phyloP scores from a whole-genome alignment of 345 rosid genomes.

The Corymbia maculata region DNA sequence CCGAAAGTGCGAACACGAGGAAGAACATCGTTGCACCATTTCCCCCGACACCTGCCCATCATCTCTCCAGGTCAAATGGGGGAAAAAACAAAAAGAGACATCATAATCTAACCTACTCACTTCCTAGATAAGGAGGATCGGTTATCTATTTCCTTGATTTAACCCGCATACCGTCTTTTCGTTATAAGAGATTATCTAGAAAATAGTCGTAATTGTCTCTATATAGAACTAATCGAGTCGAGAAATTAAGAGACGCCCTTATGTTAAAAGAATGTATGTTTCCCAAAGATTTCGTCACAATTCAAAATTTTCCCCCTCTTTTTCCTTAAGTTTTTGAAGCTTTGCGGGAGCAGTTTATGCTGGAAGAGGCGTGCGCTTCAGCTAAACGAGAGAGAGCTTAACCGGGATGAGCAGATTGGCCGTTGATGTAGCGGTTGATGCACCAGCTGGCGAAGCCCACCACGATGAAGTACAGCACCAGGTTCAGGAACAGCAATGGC shows the following conservation, averaged over 20 bases:
- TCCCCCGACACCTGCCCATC: constrained; percentile 59
- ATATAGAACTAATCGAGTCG: neutral
- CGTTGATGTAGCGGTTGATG: constrained; percentile 57
- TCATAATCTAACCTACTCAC: neutral
- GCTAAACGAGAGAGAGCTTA: neutral
- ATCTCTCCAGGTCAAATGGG: neutral
- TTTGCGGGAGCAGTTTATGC: neutral
- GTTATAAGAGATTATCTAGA: neutral
- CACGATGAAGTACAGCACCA: constrained; percentile 63
- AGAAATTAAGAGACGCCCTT: neutral
- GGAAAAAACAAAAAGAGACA: neutral
- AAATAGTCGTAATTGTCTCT: neutral
- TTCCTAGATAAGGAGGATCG: neutral
- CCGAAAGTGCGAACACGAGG: constrained; percentile 47
- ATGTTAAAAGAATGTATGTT: neutral
- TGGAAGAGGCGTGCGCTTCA: neutral
- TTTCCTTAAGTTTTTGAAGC: neutral
- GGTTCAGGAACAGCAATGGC: constrained; percentile 76
- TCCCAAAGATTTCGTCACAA: neutral
- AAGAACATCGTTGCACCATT: constrained; percentile 84
- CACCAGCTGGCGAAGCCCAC: constrained; percentile 90
- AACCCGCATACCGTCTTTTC: neutral
- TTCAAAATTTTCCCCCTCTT: neutral
- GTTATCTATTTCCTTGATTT: neutral
- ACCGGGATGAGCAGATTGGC: constrained; percentile 72